Evolutionary conservation across 2,329 filamentous ascomycete species (phyloP), one percentile per base, ranked within the genome.

Genomic region (Spiromastix sp.): DNA sequence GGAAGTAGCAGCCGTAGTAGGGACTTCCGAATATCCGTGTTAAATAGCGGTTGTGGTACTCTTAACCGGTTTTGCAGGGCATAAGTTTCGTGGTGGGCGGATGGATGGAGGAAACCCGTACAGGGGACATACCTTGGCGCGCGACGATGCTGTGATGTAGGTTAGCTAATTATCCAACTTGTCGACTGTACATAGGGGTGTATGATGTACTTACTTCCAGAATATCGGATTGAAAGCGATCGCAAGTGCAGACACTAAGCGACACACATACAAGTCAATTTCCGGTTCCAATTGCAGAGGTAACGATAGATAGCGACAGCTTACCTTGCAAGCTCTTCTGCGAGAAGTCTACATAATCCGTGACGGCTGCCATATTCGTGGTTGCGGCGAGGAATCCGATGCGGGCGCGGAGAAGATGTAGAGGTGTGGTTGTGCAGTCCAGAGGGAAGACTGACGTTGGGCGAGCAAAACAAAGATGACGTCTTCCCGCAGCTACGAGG

Each of bases 141-240:
- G 86, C 86, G 48, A 85, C 78, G 51, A 86, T 82, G 60, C 85
- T 93, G 48, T 20, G 44, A n/a, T 37, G 19, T 29, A 11, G 27
- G 16, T 15, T 20, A 28, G 27, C 11, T n/a, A 32, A 30, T 19
- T 7, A 24, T n/a, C n/a, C n/a, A n/a, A n/a, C n/a, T 6, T 21
- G 6, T 10, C 11, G 17, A 36, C 16, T 15, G n/a, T 18, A 11
- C 11, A 13, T 11, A 5, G 16, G 30, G 25, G n/a, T 34, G 8
- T 6, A 33, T 8, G 12, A 22, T 29, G 7, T 35, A 72, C 84
- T 70, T 72, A 94, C 87, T 98, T 98, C 91, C 91, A 98, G 63
- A 95, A 96, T n/a, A 91, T 80, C 15, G 91, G 91, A 63, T 98
- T 98, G 65, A 98, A 96, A 32, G 80, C 72, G 63, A 98, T 93